phyloP scores from a whole-genome alignment of 139 green algal species.

The Pleodorina starrii region DNA sequence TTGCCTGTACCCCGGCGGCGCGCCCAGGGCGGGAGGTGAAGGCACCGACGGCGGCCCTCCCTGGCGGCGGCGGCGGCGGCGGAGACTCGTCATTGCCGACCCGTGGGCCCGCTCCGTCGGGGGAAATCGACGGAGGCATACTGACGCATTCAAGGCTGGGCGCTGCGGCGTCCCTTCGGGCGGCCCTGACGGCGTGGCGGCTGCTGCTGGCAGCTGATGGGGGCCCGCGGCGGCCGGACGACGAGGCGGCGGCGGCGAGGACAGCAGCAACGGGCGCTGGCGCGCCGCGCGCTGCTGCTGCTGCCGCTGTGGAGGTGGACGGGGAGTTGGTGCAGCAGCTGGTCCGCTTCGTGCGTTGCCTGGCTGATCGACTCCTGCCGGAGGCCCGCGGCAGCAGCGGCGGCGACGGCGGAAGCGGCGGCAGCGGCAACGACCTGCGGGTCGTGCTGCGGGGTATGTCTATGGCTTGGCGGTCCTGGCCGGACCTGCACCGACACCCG shows the following conservation, averaged over 20 bases:
- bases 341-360: neutral
- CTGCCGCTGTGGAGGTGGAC: neutral
- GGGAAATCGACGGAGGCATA: neutral
- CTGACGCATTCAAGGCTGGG: neutral
- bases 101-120: no score
- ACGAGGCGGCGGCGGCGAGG: neutral
- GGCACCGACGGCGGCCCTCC: no score
- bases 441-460: neutral
- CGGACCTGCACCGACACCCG: neutral
- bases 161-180: neutral
- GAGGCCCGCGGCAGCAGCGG: neutral
- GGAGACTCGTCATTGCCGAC: no score
- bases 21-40: no score
- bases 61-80: no score
- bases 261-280: neutral
- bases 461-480: neutral
- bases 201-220: neutral
- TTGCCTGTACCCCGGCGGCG: neutral
- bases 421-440: neutral
- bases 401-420: neutral
- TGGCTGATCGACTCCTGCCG: neutral
- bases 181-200: neutral
- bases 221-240: neutral
- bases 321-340: neutral
- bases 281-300: neutral